Evolutionary conservation across 345 rosid genomes (phyloP).

Genomic region (Eucalyptus decipiens): DNA sequence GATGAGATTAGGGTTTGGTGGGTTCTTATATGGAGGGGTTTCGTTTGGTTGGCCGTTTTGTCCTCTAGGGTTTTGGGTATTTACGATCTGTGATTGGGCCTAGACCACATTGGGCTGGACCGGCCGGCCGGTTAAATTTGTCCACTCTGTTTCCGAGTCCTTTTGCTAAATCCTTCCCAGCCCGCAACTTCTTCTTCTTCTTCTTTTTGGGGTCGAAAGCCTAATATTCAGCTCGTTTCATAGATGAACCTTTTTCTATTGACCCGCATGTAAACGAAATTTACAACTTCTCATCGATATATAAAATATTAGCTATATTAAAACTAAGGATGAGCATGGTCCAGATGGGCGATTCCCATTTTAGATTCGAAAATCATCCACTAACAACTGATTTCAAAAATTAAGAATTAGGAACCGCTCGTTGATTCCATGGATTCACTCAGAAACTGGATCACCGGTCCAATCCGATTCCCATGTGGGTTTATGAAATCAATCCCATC

Average conservation of each 20-base stretch:
- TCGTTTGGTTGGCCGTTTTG: background rate
- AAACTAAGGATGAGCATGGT: too few species aligned
- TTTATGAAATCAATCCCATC: too few species aligned
- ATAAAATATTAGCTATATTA: background rate
- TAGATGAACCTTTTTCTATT: background rate
- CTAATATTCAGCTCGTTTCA: background rate
- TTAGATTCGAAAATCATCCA: accelerated
- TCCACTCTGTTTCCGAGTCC: background rate
- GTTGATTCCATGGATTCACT: accelerated
- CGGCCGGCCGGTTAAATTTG: background rate
- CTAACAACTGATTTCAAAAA: accelerated
- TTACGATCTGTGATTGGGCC: background rate
- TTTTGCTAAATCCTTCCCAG: background rate
- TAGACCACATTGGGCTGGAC: background rate
- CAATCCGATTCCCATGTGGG: accelerated
- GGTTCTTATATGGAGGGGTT: background rate
- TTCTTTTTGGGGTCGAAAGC: background rate
- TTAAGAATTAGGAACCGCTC: accelerated
- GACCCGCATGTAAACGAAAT: background rate
- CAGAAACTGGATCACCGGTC: accelerated
- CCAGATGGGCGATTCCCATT: accelerated
- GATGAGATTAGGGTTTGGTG: constrained; percentile 4
- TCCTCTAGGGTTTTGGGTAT: constrained; percentile 9
- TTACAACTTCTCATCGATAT: background rate
- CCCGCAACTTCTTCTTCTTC: background rate